Evolutionary conservation across 1,284 basidiomycete genomes (phyloP).

Genomic region (Trametes versicolor): DNA sequence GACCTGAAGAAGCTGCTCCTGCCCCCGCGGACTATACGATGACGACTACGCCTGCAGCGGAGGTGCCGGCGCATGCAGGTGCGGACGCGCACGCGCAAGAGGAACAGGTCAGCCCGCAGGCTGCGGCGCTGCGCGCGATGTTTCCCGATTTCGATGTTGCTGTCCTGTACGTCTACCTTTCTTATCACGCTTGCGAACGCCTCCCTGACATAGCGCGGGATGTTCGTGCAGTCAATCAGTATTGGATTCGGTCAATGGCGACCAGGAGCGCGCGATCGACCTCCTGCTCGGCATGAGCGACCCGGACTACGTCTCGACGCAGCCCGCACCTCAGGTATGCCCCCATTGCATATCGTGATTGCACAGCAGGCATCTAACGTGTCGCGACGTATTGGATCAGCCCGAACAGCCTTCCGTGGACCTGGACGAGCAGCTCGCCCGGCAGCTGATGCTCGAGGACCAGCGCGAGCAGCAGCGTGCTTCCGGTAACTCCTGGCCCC

Average conservation of each 20-base stretch:
- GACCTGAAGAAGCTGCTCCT: conserved; percentile 23
- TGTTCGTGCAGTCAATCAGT: conserved; percentile 62
- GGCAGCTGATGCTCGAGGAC: conserved; percentile 74
- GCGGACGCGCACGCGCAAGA: conserved; percentile 16
- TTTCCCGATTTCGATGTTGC: conserved; percentile 83
- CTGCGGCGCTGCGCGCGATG: conserved; percentile 70
- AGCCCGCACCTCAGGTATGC: conserved; percentile 39
- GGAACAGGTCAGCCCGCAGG: conserved; percentile 47
- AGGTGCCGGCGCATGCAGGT: background rate
- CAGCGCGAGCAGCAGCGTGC: conserved; percentile 52
- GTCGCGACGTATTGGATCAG: conserved; percentile 5
- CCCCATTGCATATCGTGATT: background rate
- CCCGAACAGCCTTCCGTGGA: conserved; percentile 46
- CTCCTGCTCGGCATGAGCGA: conserved; percentile 83
- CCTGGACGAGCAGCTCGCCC: conserved; percentile 79
- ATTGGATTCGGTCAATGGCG: conserved; percentile 68
- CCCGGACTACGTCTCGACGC: conserved; percentile 65
- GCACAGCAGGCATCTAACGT: background rate
- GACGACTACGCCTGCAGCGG: conserved; percentile 9
- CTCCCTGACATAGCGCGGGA: background rate
- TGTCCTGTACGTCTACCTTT: conserved; percentile 61
- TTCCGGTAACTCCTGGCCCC: conserved; percentile 37
- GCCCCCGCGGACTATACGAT: conserved; percentile 13
- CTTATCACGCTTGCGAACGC: conserved; percentile 20
- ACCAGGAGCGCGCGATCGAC: conserved; percentile 79